These are phyloP conservation scores for Prunus mume DNA, from an alignment of 306 rosid species.

Conservation along the genomic window DNA sequence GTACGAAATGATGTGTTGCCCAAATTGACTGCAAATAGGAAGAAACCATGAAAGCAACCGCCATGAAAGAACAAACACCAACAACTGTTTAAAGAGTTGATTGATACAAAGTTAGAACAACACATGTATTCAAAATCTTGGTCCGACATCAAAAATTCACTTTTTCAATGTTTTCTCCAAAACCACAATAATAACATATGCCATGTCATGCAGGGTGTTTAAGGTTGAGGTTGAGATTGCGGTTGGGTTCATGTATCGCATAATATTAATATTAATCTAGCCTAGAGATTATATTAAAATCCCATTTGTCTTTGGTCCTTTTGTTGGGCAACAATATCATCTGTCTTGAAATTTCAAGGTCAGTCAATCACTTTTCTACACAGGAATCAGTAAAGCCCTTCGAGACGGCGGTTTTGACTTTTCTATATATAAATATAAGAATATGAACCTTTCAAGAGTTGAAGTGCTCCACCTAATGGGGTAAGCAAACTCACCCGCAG, in stretches of 20 bases:
- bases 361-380: slow-evolving; percentile 18
- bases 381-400: slow-evolving; percentile 1
- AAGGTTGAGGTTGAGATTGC: neutral
- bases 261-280: neutral
- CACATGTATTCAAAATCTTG: neutral
- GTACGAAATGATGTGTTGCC: slow-evolving; percentile 30
- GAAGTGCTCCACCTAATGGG: too few relatives aligned
- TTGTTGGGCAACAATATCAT: neutral
- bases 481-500: too few relatives aligned
- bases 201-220: neutral
- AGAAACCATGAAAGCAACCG: slow-evolving; percentile 6
- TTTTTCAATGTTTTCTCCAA: neutral
- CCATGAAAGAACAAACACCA: neutral
- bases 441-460: too few relatives aligned
- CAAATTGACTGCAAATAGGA: slow-evolving; percentile 37
- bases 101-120: neutral
- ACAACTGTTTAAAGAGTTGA: neutral
- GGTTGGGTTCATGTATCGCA: neutral
- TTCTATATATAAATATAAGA: neutral
- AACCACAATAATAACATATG: neutral
- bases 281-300: neutral
- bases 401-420: slow-evolving; percentile 61
- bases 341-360: neutral
- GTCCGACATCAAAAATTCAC: neutral
- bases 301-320: neutral